These are phyloP conservation scores for Xylaria palmicola DNA, from an alignment of 495 filamentous ascomycete genomes.

Conservation along the genomic window DNA sequence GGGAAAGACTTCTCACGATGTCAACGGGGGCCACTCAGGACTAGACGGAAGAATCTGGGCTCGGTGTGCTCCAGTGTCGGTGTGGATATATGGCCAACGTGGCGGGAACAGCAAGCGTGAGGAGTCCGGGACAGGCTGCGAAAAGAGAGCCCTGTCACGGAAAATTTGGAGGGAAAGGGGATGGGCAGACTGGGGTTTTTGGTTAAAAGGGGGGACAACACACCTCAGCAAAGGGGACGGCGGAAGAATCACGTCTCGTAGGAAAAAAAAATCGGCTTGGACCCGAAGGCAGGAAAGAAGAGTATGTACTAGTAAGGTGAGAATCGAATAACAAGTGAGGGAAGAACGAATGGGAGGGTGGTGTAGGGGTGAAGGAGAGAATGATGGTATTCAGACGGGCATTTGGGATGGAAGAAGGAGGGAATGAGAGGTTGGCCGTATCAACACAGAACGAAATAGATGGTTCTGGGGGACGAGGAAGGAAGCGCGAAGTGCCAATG, in stretches of 20 bases:
- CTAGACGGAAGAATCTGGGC: conserved; percentile 17
- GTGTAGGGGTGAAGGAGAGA: conserved; percentile 36
- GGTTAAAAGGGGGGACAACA: conserved; percentile 23
- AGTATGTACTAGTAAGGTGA: conserved; percentile 32
- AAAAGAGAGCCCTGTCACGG: conserved; percentile 10
- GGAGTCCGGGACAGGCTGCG: conserved; percentile 15
- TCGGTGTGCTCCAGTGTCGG: conserved; percentile 19
- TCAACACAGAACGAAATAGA: conserved; percentile 17
- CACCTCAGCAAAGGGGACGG: conserved; percentile 23
- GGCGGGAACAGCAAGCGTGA: conserved; percentile 10
- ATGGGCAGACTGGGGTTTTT: conserved; percentile 13
- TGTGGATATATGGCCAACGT: no score
- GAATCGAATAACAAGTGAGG: conserved; percentile 31
- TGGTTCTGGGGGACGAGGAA: conserved; percentile 8
- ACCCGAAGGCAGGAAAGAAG: conserved; percentile 31
- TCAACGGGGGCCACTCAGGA: conserved; percentile 25
- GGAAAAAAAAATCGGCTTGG: conserved; percentile 30
- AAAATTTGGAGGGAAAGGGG: conserved; percentile 23
- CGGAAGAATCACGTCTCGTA: conserved; percentile 32
- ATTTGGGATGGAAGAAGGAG: conserved; percentile 35
- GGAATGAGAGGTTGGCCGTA: conserved; percentile 32
- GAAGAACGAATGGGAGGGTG: conserved; percentile 31
- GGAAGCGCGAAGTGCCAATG: conserved; percentile 20
- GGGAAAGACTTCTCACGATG: conserved; percentile 29
- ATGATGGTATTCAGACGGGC: conserved; percentile 42